Evolutionary conservation across 371 early-diverging fungal genomes (phyloP), one percentile per base, ranked within the genome.

Genomic region (Funneliformis caledonium): DNA sequence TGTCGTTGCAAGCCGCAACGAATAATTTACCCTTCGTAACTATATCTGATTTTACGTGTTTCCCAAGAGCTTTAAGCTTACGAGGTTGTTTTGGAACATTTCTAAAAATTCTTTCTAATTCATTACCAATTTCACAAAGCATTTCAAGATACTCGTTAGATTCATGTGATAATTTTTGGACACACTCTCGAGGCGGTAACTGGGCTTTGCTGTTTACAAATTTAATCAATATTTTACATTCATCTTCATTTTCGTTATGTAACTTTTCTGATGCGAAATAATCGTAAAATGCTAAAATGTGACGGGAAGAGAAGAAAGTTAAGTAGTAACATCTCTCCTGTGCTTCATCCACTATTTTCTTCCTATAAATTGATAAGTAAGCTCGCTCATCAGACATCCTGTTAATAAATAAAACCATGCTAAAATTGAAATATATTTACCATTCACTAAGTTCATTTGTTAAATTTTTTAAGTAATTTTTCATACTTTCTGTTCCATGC

Each of bases 241-340:
- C 19, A 7, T 72, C 50, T 6, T 5, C 4, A 42, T 72, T 42
- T 33, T 60, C 70, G 5, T 7, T 12, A 6, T 22, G 42, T 37
- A 37, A 37, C 37, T 37, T 37, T 3, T 52, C 31, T 12, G 22
- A 26, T 8, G 37, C 56, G 45, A 80, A 80, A 72, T 73, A 61
- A 59, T 80, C 80, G 42, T 74, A 74, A 47, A 80, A 74, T 48
- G 69, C 37, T 50, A 80, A 52, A n/a, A 80, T 80, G 19, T 80
- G 80, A n/a, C 62, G 19, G 4, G 50, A 56, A 6, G 73, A 2
- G 33, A 42, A 80, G 10, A 80, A 80, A 31, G 80, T 80, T 22
- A 80, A 64, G n/a, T 73, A 80, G 60, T 72, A 80, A 19, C 64
- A 31, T 19, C 22, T 12, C 45, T 69, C 50, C 19, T 80, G 75